Base-by-base conservation (phyloP, 2,329 filamentous ascomycete species). In the Botrytis sinoallii region DNA sequence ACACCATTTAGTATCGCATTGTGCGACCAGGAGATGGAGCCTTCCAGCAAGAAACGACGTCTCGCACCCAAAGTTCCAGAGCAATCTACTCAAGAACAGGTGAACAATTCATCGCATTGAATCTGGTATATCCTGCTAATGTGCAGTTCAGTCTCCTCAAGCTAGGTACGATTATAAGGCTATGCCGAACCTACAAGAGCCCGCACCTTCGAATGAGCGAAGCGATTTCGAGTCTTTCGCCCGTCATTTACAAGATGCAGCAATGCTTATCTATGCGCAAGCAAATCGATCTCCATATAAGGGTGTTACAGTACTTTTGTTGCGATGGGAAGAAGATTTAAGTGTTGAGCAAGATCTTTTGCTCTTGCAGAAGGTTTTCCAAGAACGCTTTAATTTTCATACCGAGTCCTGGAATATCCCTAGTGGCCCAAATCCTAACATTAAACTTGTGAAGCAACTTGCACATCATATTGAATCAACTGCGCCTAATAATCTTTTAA, bases 171-270 rank as follows among this genome's bases (percentile, higher is more conserved):
- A 81, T 75, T 80, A 81, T 73, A 78, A 81, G 72, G 70, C 78
- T 66, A 76, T 78, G 61, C 77, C 78, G 32, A 77, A 78, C 70
- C 74, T 77, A 60, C 77, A 78, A 76, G 79, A 81, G 74, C 76
- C 77, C 10, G 77, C 77, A 46, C 79, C 80, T 69, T 78, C 80
- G 74, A 77, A 79, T 66, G 81, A 82, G 74, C 78, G 80, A 70
- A 79, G 77, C 82, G 89, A 91, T 78, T 91, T 91, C 82, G 89
- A 91, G 81, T 86, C 88, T 71, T 91, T 91, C 79, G 89, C 89
- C 74, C 86, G 89, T 65, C 89, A 91, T 82, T 85, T 91, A 63
- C 89, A 91, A 80, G 89, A 91, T 85, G 89, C 89, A 68, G 89
- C 89, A 76, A 90, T 90, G 86, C 84, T 90, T 78, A 90, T 91